These are phyloP conservation scores for Cucumis cinereus DNA, from an alignment of 306 rosid species.

Conservation along the genomic window DNA sequence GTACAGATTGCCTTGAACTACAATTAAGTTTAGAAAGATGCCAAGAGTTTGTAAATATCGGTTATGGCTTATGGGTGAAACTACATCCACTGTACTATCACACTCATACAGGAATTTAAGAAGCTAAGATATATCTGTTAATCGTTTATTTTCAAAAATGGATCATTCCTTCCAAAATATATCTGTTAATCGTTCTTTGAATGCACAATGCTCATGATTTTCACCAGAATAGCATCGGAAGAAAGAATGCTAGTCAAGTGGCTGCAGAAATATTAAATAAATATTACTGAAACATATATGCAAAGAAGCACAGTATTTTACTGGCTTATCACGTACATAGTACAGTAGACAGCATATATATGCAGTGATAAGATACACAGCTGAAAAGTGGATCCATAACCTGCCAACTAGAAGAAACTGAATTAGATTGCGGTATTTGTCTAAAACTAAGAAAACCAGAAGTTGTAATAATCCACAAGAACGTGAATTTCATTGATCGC, in stretches of 20 bases:
- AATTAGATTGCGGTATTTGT: background rate
- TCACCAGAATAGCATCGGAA: background rate
- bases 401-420: constrained; percentile 26
- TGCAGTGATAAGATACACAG: constrained; percentile 69
- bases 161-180: background rate
- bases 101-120: background rate
- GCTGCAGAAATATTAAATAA: background rate
- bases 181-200: background rate
- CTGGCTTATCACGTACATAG: constrained; percentile 36
- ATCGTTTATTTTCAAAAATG: background rate
- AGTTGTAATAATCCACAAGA: background rate
- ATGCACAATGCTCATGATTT: background rate
- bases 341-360: constrained; percentile 64
- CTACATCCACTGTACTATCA: background rate
- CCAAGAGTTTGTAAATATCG: background rate
- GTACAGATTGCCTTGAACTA: background rate
- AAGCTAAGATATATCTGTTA: background rate
- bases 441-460: background rate
- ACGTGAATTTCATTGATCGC: background rate
- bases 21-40: background rate
- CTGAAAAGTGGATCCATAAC: constrained; percentile 84
- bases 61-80: background rate
- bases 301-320: background rate
- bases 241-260: background rate
- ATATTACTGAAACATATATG: background rate